Evolutionary conservation across 306 rosid species (phyloP).

Genomic region (Alnus glutinosa): DNA sequence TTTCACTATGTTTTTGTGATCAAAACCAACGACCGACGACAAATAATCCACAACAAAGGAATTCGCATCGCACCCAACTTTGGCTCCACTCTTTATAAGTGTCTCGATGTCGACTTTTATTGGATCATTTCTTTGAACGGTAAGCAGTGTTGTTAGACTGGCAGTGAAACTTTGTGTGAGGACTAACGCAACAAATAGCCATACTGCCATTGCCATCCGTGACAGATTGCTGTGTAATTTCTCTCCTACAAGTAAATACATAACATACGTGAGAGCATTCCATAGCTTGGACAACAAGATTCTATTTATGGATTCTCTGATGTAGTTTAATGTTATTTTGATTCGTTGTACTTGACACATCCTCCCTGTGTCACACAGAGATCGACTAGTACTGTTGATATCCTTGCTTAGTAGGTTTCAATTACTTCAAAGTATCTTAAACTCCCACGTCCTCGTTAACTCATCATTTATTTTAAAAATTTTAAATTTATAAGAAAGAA

Average conservation of each 20-base stretch:
- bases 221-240: conserved; percentile 18
- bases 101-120: background rate
- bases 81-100: conserved; percentile 7
- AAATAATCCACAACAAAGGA: conserved; percentile 19
- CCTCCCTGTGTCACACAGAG: too few relatives aligned
- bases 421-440: too few relatives aligned
- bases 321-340: too few relatives aligned
- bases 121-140: background rate
- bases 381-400: too few relatives aligned
- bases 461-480: too few relatives aligned
- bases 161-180: conserved; percentile 21
- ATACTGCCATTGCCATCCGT: conserved; percentile 1
- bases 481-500: too few relatives aligned
- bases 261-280: too few relatives aligned
- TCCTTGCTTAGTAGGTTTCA: too few relatives aligned
- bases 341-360: too few relatives aligned
- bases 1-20: conserved; percentile 21
- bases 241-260: background rate
- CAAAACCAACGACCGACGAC: conserved; percentile 8
- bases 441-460: too few relatives aligned
- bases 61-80: conserved; percentile 23
- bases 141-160: conserved; percentile 21
- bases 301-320: too few relatives aligned
- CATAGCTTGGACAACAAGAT: too few relatives aligned
- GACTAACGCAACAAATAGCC: conserved; percentile 24